Evolutionary conservation across 306 rosid species (phyloP), one percentile per base, ranked within the genome.

Genomic region (Oxytropis ochrocephala): DNA sequence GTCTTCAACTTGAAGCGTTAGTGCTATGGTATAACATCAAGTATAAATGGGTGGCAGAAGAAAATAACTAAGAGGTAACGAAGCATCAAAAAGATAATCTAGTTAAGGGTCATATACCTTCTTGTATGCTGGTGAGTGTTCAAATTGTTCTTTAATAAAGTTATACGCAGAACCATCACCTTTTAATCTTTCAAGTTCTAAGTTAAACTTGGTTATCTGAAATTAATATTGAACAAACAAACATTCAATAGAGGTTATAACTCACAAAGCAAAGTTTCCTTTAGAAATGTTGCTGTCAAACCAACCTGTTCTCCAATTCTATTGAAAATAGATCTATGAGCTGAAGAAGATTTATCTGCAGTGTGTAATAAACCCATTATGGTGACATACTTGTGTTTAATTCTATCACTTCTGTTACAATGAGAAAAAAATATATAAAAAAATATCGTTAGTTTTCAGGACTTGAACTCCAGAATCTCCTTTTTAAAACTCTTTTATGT

Each of bases 71-170:
- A 11, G 13, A 41, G 3, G 47, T 41, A 8, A 10, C 9, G 9
- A 38, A 38, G 2, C 43, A 38, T 38, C 11, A 38, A 2, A 38
- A 3, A 7, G 43, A 38, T 10, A 38, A 38, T 38, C 43, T 38
- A 8, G 43, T 38, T 38, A 38, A 38, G 43, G 11, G 43, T 38
- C 11, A 2, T 11, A 27, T 38, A 38, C 43, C 43, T 38, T 8
- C 11, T 6, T 7, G 43, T 38, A 38, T 5, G 43, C 43, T 38
- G 43, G 21, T 51, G 94, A 94, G 69, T 90, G 90, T 81, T 88
- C 87, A 69, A 90, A 92, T 83, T 94, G 97, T 78, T 90, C 89
- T 86, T 94, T 96, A 65, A 94, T 92, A 79, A 87, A 94, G 51
- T 88, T 94, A 78, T 87, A 94, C 30, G 88, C 98, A 76, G 78